Base-by-base conservation (phyloP, 768 basidiomycete genomes). In the Tulasnella sp. region DNA sequence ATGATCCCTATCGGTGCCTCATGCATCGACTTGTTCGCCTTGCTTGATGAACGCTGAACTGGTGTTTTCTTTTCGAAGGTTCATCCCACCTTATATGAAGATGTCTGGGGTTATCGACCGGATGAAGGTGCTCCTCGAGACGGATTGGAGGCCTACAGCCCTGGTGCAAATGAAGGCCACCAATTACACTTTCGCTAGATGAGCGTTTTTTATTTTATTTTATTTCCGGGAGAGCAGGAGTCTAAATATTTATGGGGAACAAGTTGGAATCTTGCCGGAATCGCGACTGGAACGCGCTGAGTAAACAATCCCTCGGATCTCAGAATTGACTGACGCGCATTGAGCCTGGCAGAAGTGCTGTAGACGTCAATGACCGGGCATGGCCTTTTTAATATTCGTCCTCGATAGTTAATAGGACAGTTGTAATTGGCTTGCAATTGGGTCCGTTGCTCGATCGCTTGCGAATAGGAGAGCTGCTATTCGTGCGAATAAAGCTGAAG, bases 71-170 rank as follows among this genome's bases (percentile, higher is more conserved):
- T 48, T 46, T 75, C 14, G n/a, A 40, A 46, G 74, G n/a, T 75
- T 24, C 42, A 75, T 75, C 31, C 74, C 74, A 42, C 39, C 74
- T 42, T 44, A 46, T 24, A 75, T 75, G 74, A 75, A 75, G 74
- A 75, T 75, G 74, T 46, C 44, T 9, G 38, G 44, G 39, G 19
- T 75, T 8, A 46, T 75, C 24, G 74, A 75, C 21, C 74, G 74
- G 24, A 46, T 52, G 42, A 27, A 52, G 18, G 44, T 24, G 10
- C n/a, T 75, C 18, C 44, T 75, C 2, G 74, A 75, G 74, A 75
- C 42, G 19, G 74, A 75, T 34, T 46, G 38, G 39, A 75, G 74
- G 34, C 74, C 74, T 4, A 8, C 10, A 18, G 74, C 74, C 27
- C 42, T 9, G 21, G 18, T 31, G 36, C 74, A 75, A 34, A 24